A percentile compares a stretch with the other conserved stretches of the same genome.
Evolutionary conservation across 805 yeast genomes (phyloP).

Genomic region (Zygoascus bituminiphila): DNA sequence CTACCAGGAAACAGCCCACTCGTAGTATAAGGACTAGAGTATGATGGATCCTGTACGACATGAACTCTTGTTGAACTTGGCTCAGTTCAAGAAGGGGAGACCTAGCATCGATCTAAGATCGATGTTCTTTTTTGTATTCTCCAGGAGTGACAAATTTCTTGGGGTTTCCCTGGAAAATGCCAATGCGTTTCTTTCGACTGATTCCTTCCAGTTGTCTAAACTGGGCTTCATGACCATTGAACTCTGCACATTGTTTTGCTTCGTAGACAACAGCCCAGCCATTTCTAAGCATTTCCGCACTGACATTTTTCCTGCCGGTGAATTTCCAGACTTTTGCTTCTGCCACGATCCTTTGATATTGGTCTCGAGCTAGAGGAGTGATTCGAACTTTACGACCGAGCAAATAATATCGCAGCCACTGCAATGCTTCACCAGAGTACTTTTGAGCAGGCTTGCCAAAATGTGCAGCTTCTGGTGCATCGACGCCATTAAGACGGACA

Average conservation of each 20-base stretch:
- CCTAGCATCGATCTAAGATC: neutral
- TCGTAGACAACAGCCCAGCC: conserved; percentile 90
- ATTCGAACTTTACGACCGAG: conserved; percentile 62
- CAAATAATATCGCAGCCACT: conserved; percentile 62
- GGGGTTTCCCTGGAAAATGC: conserved; percentile 55
- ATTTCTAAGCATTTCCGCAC: conserved; percentile 73
- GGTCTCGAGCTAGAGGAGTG: conserved; percentile 76
- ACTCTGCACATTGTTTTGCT: conserved; percentile 71
- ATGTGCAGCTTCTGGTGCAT: conserved; percentile 94
- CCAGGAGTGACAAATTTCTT: conserved; percentile 63
- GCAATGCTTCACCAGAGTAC: conserved; percentile 71
- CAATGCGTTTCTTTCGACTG: conserved; percentile 50
- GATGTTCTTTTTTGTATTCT: conserved; percentile 44
- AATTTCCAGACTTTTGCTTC: conserved; percentile 54
- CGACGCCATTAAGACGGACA: conserved; percentile 83
- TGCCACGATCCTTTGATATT: conserved; percentile 82
- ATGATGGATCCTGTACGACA: neutral
- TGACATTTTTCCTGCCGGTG: conserved; percentile 69
- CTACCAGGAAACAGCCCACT: no score
- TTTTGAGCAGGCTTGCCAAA: conserved; percentile 93
- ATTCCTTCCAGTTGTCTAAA: conserved; percentile 52
- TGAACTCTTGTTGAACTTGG: no score
- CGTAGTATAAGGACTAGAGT: neutral
- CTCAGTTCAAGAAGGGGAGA: no score
- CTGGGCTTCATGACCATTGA: conserved; percentile 62